Base-by-base conservation (phyloP, 1,284 basidiomycete genomes). In the Moniliella sp. region DNA sequence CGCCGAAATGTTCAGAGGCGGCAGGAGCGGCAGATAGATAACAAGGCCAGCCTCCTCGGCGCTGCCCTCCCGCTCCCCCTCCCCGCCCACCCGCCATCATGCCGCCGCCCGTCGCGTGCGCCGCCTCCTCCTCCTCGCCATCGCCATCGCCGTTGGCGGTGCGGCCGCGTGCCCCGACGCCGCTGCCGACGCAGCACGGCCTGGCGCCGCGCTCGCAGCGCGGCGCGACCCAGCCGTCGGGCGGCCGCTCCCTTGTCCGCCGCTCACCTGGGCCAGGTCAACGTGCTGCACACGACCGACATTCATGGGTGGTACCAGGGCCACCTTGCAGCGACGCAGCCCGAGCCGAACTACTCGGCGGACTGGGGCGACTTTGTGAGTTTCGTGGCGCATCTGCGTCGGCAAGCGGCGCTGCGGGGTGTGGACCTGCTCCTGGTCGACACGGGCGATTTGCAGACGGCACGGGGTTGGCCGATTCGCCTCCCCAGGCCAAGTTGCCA, bases 241-340 rank as follows among this genome's bases (percentile, higher is more conserved):
- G 39, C 4, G 35, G 35, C 12, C 28, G 21, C 4, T 32, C 28
- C 18, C 32, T 37, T 17, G 35, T 57, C 15, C 41, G 46, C 16
- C 71, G 19, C 67, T 82, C 19, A 67, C 69, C 31, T 80, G 76
- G 76, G 74, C 18, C 74, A 80, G 46, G 63, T 81, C 27, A 79
- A 80, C 46, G 65, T 77, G 46, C 66, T 81, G 31, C 76, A 78
- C 52, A 79, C 78, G 14, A 81, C 78, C 0, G 78, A 81, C 54
- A 74, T 69, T 27, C 78, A 81, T 60, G 78, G 57, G 34, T 43
- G 49, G 28, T 37, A 31, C 25, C 34, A 32, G 30, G 54, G 52
- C 1, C 57, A 61, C 33, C 38, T 43, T 4, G 56, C 59, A 33
- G 36, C 45, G 1, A 47, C 50, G 7, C 44, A 50, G 14, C 57